Conservation (phyloP, 306 rosid genomes). For the Mimosa bimucronata region DNA sequence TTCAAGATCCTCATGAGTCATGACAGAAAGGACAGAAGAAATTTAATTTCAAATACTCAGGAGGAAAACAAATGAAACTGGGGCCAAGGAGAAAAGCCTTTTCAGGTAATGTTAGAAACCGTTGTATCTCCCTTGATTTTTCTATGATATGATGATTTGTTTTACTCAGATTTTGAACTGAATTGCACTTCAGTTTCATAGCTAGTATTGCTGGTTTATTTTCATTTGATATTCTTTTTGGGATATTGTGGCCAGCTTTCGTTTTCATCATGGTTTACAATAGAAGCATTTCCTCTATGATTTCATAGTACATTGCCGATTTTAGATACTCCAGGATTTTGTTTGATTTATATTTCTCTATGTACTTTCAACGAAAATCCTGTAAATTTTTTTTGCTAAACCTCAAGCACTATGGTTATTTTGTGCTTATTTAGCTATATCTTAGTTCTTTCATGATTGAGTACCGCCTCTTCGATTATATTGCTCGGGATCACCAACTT, state of each 20-base stretch:
- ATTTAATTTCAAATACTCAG: neutral
- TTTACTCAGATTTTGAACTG: neutral
- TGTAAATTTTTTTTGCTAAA: neutral
- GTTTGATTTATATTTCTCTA: neutral
- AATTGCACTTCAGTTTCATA: neutral
- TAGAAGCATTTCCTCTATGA: neutral
- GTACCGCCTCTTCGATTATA: neutral
- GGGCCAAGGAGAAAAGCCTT: neutral
- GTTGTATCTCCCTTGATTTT: neutral
- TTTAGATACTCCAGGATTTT: neutral
- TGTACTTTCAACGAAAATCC: neutral
- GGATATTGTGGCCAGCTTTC: neutral
- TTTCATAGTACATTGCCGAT: neutral
- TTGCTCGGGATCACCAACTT: neutral
- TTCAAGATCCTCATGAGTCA: neutral
- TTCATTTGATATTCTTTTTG: neutral
- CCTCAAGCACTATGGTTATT: neutral
- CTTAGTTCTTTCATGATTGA: neutral
- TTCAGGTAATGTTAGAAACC: neutral
- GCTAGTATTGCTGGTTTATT: neutral
- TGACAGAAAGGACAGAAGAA: neutral
- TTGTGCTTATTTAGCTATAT: neutral
- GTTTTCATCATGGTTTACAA: neutral
- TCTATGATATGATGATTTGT: neutral
- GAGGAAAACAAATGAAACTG: neutral